Conservation (phyloP, 805 yeast genomes). For the Starmera dryadoides region DNA sequence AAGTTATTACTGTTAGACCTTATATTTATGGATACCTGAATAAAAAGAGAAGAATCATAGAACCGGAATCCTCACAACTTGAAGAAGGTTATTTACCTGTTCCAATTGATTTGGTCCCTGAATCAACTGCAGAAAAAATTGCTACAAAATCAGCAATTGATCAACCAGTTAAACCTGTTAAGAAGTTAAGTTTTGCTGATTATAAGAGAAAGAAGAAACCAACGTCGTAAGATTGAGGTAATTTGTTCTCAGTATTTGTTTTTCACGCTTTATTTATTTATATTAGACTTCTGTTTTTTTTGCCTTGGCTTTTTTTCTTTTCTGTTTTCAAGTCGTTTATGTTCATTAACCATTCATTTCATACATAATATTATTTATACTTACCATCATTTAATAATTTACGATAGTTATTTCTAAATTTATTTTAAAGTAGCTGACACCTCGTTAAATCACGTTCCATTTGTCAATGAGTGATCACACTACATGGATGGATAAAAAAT, state of each 20-base stretch:
- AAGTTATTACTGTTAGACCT: slow-evolving; percentile 14
- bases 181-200: slow-evolving; percentile 69
- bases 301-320: no score
- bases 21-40: slow-evolving; percentile 11
- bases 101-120: slow-evolving; percentile 17
- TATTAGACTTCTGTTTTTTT: no score
- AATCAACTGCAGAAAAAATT: neutral
- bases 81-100: slow-evolving; percentile 16
- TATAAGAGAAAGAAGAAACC: slow-evolving; percentile 49
- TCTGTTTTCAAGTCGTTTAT: no score
- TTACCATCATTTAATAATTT: no score
- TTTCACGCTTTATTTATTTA: neutral
- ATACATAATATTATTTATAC: no score
- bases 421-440: no score
- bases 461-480: no score
- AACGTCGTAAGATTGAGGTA: neutral
- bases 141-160: neutral
- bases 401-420: no score
- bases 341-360: no score
- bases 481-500: no score
- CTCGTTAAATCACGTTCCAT: no score
- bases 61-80: slow-evolving; percentile 5
- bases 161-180: slow-evolving; percentile 24
- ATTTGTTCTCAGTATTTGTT: no score
- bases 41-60: slow-evolving; percentile 7